Conservation (phyloP, 768 basidiomycete genomes). For the Podaxis rugospora region DNA sequence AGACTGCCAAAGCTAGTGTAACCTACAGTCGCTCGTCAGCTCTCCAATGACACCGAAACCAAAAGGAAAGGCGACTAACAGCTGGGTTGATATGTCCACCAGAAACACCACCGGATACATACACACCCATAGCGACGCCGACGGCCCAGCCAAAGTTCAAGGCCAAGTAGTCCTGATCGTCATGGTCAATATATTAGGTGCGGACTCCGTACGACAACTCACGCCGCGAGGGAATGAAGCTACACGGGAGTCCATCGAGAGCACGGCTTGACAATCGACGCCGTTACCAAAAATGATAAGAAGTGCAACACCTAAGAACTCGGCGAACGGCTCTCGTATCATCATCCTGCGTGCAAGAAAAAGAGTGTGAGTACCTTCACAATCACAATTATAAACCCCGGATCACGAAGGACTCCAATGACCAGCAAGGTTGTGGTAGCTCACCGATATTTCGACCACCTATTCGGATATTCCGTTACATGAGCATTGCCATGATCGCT, state of each 20-base stretch:
- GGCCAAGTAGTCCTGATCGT: conserved; percentile 39
- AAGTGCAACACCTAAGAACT: conserved; percentile 57
- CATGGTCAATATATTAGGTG: not conserved
- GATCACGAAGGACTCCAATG: not conserved
- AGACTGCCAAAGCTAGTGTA: conserved; percentile 63
- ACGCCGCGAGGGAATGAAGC: conserved; percentile 52
- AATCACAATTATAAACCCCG: not conserved
- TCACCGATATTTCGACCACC: conserved; percentile 55
- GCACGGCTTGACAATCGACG: conserved; percentile 50
- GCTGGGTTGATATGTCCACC: conserved; percentile 77
- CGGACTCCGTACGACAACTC: conserved; percentile 1
- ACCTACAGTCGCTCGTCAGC: conserved; percentile 33
- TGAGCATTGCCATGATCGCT: conserved; percentile 20
- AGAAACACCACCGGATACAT: conserved; percentile 62
- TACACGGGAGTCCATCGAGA: conserved; percentile 43
- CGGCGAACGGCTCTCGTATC: conserved; percentile 57
- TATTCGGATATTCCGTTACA: conserved; percentile 40
- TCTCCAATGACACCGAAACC: not conserved
- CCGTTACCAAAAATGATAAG: conserved; percentile 58
- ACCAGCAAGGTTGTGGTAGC: conserved; percentile 9
- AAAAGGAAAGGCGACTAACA: conserved; percentile 28
- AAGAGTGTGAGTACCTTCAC: not conserved
- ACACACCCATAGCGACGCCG: conserved; percentile 63
- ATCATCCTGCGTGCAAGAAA: conserved; percentile 3
- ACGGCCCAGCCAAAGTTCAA: conserved; percentile 54